These are phyloP conservation scores for Ogataea glucozyma DNA, from an alignment of 805 yeast genomes.

Conservation along the genomic window DNA sequence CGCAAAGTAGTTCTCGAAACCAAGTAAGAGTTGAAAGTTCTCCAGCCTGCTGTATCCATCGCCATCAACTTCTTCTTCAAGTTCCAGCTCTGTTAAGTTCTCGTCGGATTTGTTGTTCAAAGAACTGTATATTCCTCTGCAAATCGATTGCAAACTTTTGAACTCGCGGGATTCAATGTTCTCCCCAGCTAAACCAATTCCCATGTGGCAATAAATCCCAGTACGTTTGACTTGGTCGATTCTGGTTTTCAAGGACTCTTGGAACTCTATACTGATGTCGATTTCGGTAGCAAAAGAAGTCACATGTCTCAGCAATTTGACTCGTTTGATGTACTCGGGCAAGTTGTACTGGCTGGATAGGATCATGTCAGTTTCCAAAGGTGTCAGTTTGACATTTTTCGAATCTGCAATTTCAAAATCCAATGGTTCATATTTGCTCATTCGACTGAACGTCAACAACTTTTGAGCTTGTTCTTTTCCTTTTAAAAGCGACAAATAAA, in stretches of 20 bases:
- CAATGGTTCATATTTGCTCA: conserved; percentile 3
- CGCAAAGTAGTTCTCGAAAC: conserved; percentile 12
- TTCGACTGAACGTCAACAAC: conserved; percentile 1
- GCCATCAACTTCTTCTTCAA: not conserved
- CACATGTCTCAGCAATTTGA: conserved; percentile 9
- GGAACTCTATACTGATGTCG: conserved; percentile 2
- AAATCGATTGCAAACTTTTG: conserved; percentile 3
- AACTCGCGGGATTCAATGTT: conserved; percentile 1
- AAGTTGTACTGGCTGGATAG: conserved; percentile 12
- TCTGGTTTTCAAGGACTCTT: conserved; percentile 8
- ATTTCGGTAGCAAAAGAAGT: conserved; percentile 7
- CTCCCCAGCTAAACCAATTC: conserved; percentile 8
- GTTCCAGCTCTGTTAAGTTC: not conserved
- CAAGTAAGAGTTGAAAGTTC: conserved; percentile 10
- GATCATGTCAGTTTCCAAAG: conserved; percentile 15
- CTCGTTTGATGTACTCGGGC: conserved; percentile 11
- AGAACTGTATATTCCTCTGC: conserved; percentile 8
- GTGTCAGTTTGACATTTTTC: conserved; percentile 10
- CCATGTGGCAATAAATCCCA: conserved; percentile 6
- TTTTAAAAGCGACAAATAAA: conserved; percentile 13
- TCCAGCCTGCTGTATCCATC: conserved; percentile 1
- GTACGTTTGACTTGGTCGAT: not conserved
- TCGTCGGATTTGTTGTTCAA: conserved; percentile 1
- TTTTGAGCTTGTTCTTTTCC: conserved; percentile 6
- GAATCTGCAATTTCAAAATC: conserved; percentile 5